Conservation (phyloP, 169 alveolate species). For the Eimeria nieschulzi region DNA sequence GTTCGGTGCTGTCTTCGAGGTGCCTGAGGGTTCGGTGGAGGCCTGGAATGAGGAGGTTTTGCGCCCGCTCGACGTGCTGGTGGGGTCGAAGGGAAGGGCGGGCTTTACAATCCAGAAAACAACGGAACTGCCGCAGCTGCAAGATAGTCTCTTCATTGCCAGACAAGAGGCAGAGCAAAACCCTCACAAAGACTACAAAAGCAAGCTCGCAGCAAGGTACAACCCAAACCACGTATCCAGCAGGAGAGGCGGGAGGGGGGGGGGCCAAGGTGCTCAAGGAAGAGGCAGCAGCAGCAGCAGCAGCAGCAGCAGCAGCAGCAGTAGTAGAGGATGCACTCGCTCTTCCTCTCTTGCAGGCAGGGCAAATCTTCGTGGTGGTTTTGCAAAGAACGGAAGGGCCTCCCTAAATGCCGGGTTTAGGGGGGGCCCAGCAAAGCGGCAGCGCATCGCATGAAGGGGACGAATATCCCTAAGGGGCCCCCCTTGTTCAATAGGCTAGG, state of each 20-base stretch:
- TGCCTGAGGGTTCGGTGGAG: neutral
- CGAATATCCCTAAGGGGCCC: no score
- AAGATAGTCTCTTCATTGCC: constrained; percentile 21
- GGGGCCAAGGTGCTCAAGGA: constrained; percentile 11
- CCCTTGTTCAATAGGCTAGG: no score
- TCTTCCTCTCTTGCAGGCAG: no score
- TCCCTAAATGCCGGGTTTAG: no score
- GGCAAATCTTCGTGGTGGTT: no score
- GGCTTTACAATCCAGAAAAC: neutral
- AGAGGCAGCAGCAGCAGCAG: constrained; percentile 18
- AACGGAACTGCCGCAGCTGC: constrained; percentile 27
- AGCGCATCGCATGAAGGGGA: neutral
- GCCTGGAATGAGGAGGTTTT: neutral
- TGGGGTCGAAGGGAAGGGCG: neutral
- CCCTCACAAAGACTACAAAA: neutral
- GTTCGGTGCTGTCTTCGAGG: constrained; percentile 55
- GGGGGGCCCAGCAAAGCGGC: neutral
- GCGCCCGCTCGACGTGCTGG: neutral
- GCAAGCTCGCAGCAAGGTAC: neutral
- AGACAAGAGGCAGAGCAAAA: constrained; percentile 28
- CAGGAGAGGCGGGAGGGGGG: constrained; percentile 14
- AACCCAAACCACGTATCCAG: constrained; percentile 38
- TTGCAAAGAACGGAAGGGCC: no score
- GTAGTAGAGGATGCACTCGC: constrained; percentile 11
- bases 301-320: constrained; percentile 3